Base-by-base conservation (phyloP, 108 stramenopile species). In the Nitzschia putrida region DNA sequence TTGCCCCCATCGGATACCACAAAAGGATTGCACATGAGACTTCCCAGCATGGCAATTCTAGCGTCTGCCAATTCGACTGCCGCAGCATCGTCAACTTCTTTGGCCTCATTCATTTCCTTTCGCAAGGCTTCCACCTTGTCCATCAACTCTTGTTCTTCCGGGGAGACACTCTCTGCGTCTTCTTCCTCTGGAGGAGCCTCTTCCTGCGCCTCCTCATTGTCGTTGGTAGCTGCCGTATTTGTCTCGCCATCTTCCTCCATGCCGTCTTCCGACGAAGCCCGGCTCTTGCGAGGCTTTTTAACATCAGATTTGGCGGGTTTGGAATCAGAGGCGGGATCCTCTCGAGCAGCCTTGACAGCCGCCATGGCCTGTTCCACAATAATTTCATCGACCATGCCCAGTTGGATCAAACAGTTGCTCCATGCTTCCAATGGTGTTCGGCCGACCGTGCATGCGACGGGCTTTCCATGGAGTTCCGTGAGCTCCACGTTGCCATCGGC, bases 371-470 rank as follows among this genome's bases (percentile, higher is more conserved):
- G 57, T 49, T 79, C 83, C 22, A 78, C 69, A 67, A 90, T 88
- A 16, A 89, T 68, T 57, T 93, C 92, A 61, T 93, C 92, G 18
- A 89, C 77, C 20, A 93, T 75, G 41, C 92, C 92, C 4, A 93
- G 70, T 44, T 81, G 73, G 8, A 85, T 53, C 7, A 93, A 72
- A 0, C 77, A 83, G 49, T 81, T 78, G n/a, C 89, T 84, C 92
- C 92, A 93, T 3, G 92, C 89, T 66, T 93, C 87, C 9, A 93
- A 20, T 12, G 92, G 83, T 22, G 83, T 72, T 26, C 70, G 70
- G 8, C 79, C 92, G 37, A 84, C 64, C 5, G 85, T 82, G n/a
- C 85, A 72, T 13, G 34, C 63, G 26, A 93, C 88, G 44, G 82
- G 85, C 57, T 87, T 88, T 53, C 88, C 87, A 53, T 79, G 69